A percentile compares a stretch with the other conserved stretches of the same genome.
Evolutionary conservation across 768 basidiomycete genomes (phyloP).

Genomic region (Suillus hirtellus): DNA sequence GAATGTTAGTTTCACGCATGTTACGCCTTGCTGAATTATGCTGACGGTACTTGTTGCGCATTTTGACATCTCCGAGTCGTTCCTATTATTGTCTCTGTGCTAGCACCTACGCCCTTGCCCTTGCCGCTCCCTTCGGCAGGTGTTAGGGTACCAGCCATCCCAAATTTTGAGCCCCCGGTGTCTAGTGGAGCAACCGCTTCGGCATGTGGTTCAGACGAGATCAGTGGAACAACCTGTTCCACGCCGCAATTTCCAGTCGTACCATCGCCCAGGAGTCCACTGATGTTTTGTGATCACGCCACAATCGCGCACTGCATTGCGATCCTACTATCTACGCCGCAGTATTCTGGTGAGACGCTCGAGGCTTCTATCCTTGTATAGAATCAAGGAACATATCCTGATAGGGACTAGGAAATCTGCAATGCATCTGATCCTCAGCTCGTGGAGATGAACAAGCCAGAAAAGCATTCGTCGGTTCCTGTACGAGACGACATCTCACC

Average conservation of each 20-base stretch:
- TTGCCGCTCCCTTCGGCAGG: neutral
- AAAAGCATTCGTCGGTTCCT: neutral
- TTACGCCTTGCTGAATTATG: constrained; percentile 37
- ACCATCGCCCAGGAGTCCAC: constrained; percentile 11
- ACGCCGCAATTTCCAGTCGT: constrained; percentile 9
- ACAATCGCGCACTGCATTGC: neutral
- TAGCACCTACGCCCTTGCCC: constrained; percentile 5
- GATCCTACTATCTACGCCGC: neutral
- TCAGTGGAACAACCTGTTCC: constrained; percentile 34
- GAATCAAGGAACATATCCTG: neutral
- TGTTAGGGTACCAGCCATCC: constrained; percentile 3
- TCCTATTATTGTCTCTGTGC: constrained; percentile 21
- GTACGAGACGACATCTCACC: neutral
- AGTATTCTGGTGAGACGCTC: neutral
- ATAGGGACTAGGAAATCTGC: neutral
- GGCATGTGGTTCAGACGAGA: constrained; percentile 22
- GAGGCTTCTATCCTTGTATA: neutral
- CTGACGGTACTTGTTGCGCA: constrained; percentile 24
- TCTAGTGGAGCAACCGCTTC: constrained; percentile 12
- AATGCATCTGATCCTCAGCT: neutral
- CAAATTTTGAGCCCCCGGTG: neutral
- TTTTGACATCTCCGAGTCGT: constrained; percentile 29
- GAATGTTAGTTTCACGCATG: constrained; percentile 24
- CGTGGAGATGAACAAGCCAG: neutral
- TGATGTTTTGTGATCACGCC: neutral